Evolutionary conservation across 495 filamentous ascomycete species (phyloP), one percentile per base, ranked within the genome.

Genomic region (Tuber aestivum): DNA sequence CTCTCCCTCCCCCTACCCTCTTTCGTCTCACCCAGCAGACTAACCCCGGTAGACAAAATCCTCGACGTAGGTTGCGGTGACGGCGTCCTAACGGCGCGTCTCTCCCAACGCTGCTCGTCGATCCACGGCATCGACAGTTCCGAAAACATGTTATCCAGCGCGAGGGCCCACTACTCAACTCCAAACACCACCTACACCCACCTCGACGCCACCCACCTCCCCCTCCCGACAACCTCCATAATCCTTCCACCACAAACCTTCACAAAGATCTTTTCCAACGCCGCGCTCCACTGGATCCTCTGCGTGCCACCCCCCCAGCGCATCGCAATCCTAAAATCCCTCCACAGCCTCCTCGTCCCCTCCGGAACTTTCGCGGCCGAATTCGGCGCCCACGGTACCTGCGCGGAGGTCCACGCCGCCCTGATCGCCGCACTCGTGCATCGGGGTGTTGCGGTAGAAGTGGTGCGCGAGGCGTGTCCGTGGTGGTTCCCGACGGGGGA

Each of bases 221-320:
- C 56, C 0, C 75, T 89, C 32, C 82, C 65, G 0, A 35, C 27
- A 18, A 21, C 35, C 37, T 7, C 70, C 23, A 23, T 48, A 14
- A 42, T 77, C 4, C 74, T 76, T n/a, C 41, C 44, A 12, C 70
- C 41, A 6, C 7, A 75, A 48, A 35, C 75, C 77, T 86, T 84
- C 85, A 88, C 88, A 77, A 93, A 93, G 82, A 85, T 92, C 77
- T 92, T 94, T 82, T 92, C 90, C 61, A 94, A 94, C 80, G 92
- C 92, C 0, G 92, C 92, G 0, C 83, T 94, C 61, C 92, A 94
- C 84, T 95, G 92, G 92, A 90, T 95, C 80, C 86, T 94, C 35
- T 83, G 86, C 0, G 84, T 86, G 56, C 75, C 84, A 5, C 65
- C 77, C 0, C 86, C 84, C 0, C 83, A 78, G 2, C 74, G 74